Evolutionary conservation across 225 moss, liverwort and hornwort species (phyloP).

Genomic region (Bryoerythrophyllum caledonicum): DNA sequence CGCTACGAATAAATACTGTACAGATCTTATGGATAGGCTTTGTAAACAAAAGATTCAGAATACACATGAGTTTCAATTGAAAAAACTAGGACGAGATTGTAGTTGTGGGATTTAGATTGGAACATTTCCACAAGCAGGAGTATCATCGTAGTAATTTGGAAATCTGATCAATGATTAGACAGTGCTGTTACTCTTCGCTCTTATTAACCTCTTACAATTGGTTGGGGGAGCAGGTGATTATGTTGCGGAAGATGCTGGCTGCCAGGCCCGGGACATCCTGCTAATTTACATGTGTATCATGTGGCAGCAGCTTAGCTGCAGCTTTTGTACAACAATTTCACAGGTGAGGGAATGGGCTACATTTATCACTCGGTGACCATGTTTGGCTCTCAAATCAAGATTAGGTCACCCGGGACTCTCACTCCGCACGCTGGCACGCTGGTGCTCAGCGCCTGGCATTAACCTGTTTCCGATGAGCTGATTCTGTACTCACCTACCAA

Average conservation of each 20-base stretch:
- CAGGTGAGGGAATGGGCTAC: constrained; percentile 12
- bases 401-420: constrained; percentile 13
- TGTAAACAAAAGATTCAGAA: background rate
- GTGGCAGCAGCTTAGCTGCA: constrained; percentile 19
- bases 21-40: background rate
- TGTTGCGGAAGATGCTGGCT: constrained; percentile 32
- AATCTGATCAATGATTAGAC: constrained; percentile 5
- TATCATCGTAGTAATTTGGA: background rate
- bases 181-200: background rate
- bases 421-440: background rate
- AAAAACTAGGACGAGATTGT: constrained; percentile 14
- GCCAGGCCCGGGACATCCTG: constrained; percentile 29
- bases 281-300: constrained; percentile 27
- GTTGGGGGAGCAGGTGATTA: constrained; percentile 26
- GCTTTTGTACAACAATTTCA: constrained; percentile 25
- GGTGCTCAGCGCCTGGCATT: constrained; percentile 10
- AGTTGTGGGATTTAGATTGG: background rate
- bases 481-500: background rate
- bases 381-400: constrained; percentile 8
- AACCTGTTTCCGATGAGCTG: background rate
- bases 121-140: background rate
- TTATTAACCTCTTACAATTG: background rate
- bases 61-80: too few relatives aligned
- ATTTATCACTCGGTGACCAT: constrained; percentile 9
- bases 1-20: background rate